Base-by-base conservation (phyloP, 2,329 filamentous ascomycete genomes). In the Neurospora crassa region DNA sequence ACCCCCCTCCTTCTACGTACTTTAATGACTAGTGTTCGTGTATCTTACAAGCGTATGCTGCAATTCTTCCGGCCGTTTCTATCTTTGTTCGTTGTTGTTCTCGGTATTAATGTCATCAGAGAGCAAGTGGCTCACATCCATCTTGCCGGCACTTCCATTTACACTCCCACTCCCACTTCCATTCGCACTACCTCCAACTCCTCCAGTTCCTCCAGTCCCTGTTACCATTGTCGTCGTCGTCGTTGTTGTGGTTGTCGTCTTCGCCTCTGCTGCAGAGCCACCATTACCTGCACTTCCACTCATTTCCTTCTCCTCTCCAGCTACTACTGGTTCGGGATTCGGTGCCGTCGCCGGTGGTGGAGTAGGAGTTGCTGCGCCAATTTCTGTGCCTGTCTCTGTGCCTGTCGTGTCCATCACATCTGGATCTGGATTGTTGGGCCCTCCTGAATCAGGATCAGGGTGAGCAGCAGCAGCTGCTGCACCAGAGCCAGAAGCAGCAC, bases 71-170 rank as follows among this genome's bases (percentile, higher is more conserved):
- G 34, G 18, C 42, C 42, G 7, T 45, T 47, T 37, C 34, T 37
- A 47, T 47, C n/a, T 47, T 47, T 24, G 14, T 5, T 40, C 70
- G 29, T 67, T 68, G 5, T 43, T 71, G 10, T 70, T 29, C 29
- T 29, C 71, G n/a, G 72, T 53, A 11, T 72, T 70, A 24, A 70
- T 72, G 20, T 71, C 69, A 29, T 69, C 70, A 5, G 74, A 74
- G 12, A 76, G 70, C n/a, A 76, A 41, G 42, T 73, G 72, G 20
- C 72, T 74, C 7, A 76, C 75, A 53, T 74, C 73, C 75, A 76
- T 76, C 69, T 76, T 76, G 2, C 74, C 73, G 24, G 24, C 24
- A 41, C 63, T 45, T 12, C 42, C 59, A 18, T 68, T 53, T 40
- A 40, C 43, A 5, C 53, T 69, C 1, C 43, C 71, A 5, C 37